These are phyloP conservation scores for Thelonectria olida DNA, from an alignment of 2,329 filamentous ascomycete species.

Conservation along the genomic window DNA sequence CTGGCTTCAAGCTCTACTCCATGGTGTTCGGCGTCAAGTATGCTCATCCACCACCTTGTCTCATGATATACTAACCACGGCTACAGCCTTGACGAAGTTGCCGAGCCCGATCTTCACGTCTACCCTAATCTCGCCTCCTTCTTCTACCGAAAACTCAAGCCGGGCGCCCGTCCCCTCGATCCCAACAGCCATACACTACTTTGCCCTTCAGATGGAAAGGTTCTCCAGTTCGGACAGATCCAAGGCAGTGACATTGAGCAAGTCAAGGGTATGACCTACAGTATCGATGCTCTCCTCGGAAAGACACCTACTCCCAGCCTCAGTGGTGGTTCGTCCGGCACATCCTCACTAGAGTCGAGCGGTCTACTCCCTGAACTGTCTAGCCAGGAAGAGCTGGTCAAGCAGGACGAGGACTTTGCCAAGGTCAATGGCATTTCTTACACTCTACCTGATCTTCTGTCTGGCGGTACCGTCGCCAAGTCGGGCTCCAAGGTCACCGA, in stretches of 20 bases:
- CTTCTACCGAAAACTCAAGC: slow-evolving; percentile 95
- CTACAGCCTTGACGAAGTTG: slow-evolving; percentile 82
- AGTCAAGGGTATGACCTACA: slow-evolving; percentile 99
- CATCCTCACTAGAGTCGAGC: slow-evolving; percentile 34
- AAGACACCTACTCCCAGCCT: slow-evolving; percentile 67
- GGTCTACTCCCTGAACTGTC: slow-evolving; percentile 42
- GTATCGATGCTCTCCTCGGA: slow-evolving; percentile 89
- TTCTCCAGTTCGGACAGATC: slow-evolving; percentile 92
- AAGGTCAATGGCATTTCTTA: slow-evolving; percentile 95
- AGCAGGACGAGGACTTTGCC: slow-evolving; percentile 91
- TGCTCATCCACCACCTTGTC: slow-evolving; percentile 28
- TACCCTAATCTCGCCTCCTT: slow-evolving; percentile 96
- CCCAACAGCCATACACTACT: slow-evolving; percentile 81
- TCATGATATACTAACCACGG: slow-evolving; percentile 32
- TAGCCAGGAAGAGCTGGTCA: slow-evolving; percentile 73
- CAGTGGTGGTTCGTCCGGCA: slow-evolving; percentile 45
- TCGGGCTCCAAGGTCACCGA: slow-evolving; percentile 67
- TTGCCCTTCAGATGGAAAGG: slow-evolving; percentile 88
- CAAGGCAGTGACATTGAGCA: slow-evolving; percentile 96
- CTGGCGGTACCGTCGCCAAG: slow-evolving; percentile 66
- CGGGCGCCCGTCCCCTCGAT: slow-evolving; percentile 85
- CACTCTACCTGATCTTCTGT: slow-evolving; percentile 86
- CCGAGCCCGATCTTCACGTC: slow-evolving; percentile 85
- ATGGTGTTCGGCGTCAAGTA: slow-evolving; percentile 89
- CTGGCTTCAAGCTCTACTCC: slow-evolving; percentile 91